Evolutionary conservation across 306 rosid genomes (phyloP).

Genomic region (Sicyos edulis): DNA sequence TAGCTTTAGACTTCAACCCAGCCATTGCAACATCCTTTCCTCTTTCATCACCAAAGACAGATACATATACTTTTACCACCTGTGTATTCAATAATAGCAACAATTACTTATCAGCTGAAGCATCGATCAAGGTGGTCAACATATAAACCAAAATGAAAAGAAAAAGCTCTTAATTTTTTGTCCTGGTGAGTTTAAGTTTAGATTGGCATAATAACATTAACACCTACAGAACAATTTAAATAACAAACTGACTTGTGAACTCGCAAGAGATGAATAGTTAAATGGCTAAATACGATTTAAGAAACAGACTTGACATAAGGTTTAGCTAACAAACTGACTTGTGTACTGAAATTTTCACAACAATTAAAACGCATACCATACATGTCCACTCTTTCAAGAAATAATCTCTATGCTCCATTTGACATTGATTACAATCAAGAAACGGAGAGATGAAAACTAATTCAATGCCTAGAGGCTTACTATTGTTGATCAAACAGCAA

Average conservation of each 20-base stretch:
- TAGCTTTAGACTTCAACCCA: constrained; percentile 83
- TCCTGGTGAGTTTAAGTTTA: neutral
- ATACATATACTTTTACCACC: constrained; percentile 86
- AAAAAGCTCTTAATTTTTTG: neutral
- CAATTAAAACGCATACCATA: neutral
- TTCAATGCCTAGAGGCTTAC: no score
- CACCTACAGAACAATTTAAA: neutral
- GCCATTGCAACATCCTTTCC: constrained; percentile 87
- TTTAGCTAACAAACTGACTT: no score
- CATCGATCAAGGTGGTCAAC: neutral
- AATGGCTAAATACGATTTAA: no score
- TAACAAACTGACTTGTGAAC: neutral
- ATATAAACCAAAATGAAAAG: neutral
- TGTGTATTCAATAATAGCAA: constrained; percentile 22
- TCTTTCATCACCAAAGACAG: constrained; percentile 89
- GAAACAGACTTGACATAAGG: neutral
- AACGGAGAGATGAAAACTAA: no score
- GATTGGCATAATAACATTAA: neutral
- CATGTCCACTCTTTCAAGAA: neutral
- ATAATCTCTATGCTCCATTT: neutral
- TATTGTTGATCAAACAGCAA: no score
- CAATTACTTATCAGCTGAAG: constrained; percentile 1
- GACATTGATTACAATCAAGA: neutral
- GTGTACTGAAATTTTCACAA: neutral
- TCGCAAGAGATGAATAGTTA: neutral